Evolutionary conservation across 1,284 basidiomycete species (phyloP), one percentile per base, ranked within the genome.

Genomic region (Cryptococcus depauperatus): DNA sequence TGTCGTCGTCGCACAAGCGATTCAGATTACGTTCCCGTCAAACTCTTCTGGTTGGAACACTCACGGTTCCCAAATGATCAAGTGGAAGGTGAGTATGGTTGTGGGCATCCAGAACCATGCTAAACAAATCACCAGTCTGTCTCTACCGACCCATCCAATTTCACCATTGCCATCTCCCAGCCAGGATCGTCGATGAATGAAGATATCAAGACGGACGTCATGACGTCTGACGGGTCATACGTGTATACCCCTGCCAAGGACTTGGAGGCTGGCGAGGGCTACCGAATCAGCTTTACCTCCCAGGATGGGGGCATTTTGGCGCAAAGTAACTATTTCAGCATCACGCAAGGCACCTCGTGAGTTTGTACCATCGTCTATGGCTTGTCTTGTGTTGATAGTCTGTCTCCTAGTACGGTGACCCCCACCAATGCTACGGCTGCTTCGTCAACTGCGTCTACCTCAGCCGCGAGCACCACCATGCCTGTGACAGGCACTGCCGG

Each of bases 31-130:
- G 28, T 38, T 48, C 14, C 66, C 66, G 8, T 47, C 54, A 41
- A 44, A 57, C 61, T 57, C 21, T 16, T 33, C 19, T 14, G 55
- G 56, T 23, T 63, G 61, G 59, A 38, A 46, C 22, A 54, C 55
- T 18, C 42, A 47, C 14, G 57, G 56, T 23, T 27, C 62, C 9
- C 45, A 59, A 30, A 37, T 55, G 37, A 62, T 69, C 48, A 27
- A 51, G 35, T 69, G 66, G 66, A 37, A 46, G 27, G 64, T 68
- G 30, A 46, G 46, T 44, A n/a, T n/a, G n/a, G n/a, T n/a, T n/a
- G n/a, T n/a, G n/a, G n/a, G n/a, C n/a, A n/a, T n/a, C n/a, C n/a
- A n/a, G n/a, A n/a, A n/a, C n/a, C n/a, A n/a, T n/a, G n/a, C n/a
- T n/a, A n/a, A n/a, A n/a, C n/a, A n/a, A n/a, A n/a, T n/a, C n/a